Percentiles rank a stretch among this genome's conserved stretches.
phyloP scores from a whole-genome alignment of 176 grass and related monocot species.

The Saccharum spontaneum region DNA sequence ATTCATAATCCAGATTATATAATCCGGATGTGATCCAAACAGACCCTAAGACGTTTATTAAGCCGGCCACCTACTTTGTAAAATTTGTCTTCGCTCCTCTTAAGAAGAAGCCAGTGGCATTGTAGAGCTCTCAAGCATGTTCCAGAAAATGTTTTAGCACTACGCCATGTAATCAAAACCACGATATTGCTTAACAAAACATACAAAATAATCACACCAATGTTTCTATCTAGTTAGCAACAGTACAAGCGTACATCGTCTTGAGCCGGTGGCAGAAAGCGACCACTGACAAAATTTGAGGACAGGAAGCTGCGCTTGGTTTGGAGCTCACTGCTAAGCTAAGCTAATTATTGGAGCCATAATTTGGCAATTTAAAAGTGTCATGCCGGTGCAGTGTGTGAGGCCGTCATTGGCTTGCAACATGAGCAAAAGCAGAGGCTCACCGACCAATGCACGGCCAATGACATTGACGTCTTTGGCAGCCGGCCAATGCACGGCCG shows the following conservation, averaged over 20 bases:
- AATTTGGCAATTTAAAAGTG: constrained; percentile 2
- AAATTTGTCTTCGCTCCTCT: background rate
- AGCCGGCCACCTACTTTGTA: background rate
- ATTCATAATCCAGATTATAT: too few species aligned
- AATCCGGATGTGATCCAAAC: too few species aligned
- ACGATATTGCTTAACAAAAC: background rate
- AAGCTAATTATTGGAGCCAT: constrained; percentile 17
- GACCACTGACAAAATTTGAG: constrained; percentile 40
- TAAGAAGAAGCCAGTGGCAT: background rate
- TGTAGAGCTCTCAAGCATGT: background rate
- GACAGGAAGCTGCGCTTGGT: background rate
- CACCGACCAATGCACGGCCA: background rate
- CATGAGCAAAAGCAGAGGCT: constrained; percentile 16
- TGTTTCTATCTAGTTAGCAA: background rate
- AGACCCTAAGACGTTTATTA: background rate
- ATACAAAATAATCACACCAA: background rate
- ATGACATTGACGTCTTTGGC: background rate
- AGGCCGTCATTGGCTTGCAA: constrained; percentile 29
- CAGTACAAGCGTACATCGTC: background rate
- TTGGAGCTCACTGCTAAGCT: constrained; percentile 26
- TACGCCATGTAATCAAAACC: too few species aligned
- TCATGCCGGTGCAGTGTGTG: constrained; percentile 12
- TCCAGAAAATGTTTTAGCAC: background rate
- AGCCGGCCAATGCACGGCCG: background rate
- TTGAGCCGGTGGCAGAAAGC: constrained; percentile 25